These are phyloP conservation scores for Termitomyces sp. DNA, from an alignment of 768 basidiomycete genomes.

Conservation along the genomic window DNA sequence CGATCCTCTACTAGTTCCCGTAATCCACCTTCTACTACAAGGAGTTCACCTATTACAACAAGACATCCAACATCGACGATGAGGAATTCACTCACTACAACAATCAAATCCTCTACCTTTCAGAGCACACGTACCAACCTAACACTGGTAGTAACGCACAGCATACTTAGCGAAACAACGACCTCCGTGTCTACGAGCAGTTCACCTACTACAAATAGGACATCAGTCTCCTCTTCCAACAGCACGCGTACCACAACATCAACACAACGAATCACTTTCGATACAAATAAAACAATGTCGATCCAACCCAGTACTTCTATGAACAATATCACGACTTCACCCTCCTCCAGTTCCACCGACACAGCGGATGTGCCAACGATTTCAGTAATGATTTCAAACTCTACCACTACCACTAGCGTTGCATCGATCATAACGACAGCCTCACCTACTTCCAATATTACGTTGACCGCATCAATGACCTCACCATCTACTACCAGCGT, in stretches of 20 bases:
- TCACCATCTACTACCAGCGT: neutral
- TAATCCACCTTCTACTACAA: neutral
- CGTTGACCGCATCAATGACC: no score
- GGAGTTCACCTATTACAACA: neutral
- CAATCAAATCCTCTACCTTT: no score
- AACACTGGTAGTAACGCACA: no score
- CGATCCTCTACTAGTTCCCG: neutral
- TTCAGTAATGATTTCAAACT: neutral
- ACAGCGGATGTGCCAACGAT: no score
- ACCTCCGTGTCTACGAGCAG: neutral
- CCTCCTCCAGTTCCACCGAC: neutral
- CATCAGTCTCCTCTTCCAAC: neutral
- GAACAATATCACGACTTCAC: no score
- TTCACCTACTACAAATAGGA: neutral
- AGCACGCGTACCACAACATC: neutral
- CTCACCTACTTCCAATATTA: no score
- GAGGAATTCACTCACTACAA: neutral
- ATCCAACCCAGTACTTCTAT: no score
- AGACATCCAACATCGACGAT: neutral
- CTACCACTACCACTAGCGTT: neutral
- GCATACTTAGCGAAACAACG: neutral
- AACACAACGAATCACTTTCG: neutral
- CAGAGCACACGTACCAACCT: no score
- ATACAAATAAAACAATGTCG: neutral
- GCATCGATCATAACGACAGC: no score